Base-by-base conservation (phyloP, 768 basidiomycete species). In the Amanita molliuscula region DNA sequence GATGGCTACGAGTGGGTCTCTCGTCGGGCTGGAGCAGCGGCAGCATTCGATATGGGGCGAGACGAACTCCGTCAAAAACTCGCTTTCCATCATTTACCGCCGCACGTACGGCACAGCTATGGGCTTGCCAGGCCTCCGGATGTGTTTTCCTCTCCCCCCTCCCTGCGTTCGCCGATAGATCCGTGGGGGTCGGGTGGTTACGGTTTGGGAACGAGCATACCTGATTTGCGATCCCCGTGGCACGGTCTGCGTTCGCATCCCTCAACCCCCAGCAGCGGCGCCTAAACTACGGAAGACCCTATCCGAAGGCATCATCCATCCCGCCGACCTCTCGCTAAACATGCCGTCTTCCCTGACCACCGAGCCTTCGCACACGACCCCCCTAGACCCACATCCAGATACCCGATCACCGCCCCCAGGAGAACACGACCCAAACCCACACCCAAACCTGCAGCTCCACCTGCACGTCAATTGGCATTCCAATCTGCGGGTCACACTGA, bases 391-490 rank as follows among this genome's bases (percentile, higher is more conserved):
- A 1, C 23, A 23, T 13, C 56, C 53, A 44, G 33, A 51, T 52
- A 55, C 52, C 53, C 51, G 55, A 15, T 44, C 35, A 36, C 53
- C 58, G 54, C 60, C 66, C 37, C 54, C 59, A 31, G 31, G 31
- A 13, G 31, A 31, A 50, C 60, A 54, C 37, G 62, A 61, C 49
- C 58, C 61, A 62, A 69, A 65, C 53, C 57, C 63, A 7, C 68
- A 73, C 41, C 81, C 88, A 1, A 87, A 94, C 61, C 71, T 98
- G 25, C 96, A 99, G 62, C 65, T 96, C 3, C 93, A 97, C 61
- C 71, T 99, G 0, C 81, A 83, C 58, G 69, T 97, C 38, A 75
- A 78, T 28, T 95, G 95, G 82, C 78, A 83, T 47, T 90, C 94
- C 8, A 83, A 96, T 63, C 73, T 98, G 7, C 84, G 88, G 13